phyloP scores from a whole-genome alignment of 306 rosid genomes.

The Glycine tomentella region DNA sequence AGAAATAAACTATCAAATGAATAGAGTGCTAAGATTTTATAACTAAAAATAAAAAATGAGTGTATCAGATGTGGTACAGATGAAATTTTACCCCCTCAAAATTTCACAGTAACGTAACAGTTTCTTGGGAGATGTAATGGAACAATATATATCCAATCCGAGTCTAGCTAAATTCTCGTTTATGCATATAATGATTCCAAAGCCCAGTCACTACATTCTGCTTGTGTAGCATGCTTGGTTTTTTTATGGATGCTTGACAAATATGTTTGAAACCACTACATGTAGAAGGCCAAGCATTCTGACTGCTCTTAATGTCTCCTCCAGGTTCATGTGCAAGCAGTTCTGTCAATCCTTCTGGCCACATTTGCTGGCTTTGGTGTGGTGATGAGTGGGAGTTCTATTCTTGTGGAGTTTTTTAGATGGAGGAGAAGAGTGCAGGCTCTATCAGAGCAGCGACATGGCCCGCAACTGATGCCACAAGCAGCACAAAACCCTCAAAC shows the following conservation, averaged over 20 bases:
- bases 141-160: slow-evolving; percentile 5
- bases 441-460: slow-evolving; percentile 53
- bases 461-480: slow-evolving; percentile 49
- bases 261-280: neutral
- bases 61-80: too few species aligned
- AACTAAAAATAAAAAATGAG: neutral
- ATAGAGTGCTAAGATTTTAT: slow-evolving; percentile 2
- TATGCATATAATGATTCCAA: slow-evolving; percentile 24
- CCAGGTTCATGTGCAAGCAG: slow-evolving; percentile 88
- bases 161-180: slow-evolving; percentile 38
- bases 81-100: too few species aligned
- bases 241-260: neutral
- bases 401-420: slow-evolving; percentile 70
- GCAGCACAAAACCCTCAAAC: slow-evolving; percentile 43
- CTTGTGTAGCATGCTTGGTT: slow-evolving; percentile 12
- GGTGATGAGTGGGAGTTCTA: slow-evolving; percentile 90
- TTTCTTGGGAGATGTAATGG: neutral
- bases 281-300: slow-evolving; percentile 29
- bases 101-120: neutral
- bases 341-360: slow-evolving; percentile 84
- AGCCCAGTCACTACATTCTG: neutral
- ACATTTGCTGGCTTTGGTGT: slow-evolving; percentile 93
- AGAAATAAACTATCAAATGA: too few species aligned
- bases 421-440: slow-evolving; percentile 72
- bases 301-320: slow-evolving; percentile 4